Evolutionary conservation across 805 yeast genomes (phyloP).

Genomic region (Sugiyamaella mastotermitis): DNA sequence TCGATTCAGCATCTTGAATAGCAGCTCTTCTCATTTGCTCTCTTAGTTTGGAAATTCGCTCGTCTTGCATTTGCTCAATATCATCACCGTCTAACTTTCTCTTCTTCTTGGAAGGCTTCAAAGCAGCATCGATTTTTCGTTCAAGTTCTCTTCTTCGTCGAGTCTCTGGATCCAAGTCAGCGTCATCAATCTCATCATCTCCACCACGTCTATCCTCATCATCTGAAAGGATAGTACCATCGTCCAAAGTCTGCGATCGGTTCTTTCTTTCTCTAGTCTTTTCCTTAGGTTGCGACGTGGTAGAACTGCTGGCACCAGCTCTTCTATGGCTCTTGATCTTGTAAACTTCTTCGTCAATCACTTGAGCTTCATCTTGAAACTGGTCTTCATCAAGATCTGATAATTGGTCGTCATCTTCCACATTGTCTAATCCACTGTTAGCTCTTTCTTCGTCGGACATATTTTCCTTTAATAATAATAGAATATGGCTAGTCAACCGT

Average conservation of each 20-base stretch:
- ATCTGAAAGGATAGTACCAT: constrained; percentile 15
- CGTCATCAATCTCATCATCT: constrained; percentile 20
- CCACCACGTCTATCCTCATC: constrained; percentile 15
- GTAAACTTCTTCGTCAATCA: constrained; percentile 35
- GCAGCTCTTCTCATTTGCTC: constrained; percentile 82
- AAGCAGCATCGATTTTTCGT: constrained; percentile 69
- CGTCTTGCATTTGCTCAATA: constrained; percentile 92
- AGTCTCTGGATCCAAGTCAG: constrained; percentile 12
- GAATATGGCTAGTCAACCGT: too few species aligned
- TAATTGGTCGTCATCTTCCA: constrained; percentile 12
- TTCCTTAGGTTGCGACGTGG: constrained; percentile 18
- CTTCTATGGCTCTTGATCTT: constrained; percentile 32
- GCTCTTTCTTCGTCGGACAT: not conserved
- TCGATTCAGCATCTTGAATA: constrained; percentile 44
- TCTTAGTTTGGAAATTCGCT: constrained; percentile 70
- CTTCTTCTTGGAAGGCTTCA: constrained; percentile 50
- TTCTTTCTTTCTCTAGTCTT: constrained; percentile 16
- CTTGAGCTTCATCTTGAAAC: constrained; percentile 26
- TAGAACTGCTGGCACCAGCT: constrained; percentile 12
- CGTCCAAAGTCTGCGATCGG: constrained; percentile 9
- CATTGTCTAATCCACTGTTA: not conserved
- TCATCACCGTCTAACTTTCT: constrained; percentile 83
- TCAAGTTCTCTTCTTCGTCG: constrained; percentile 54
- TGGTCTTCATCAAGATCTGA: constrained; percentile 37
- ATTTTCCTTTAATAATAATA: too few species aligned